Base-by-base conservation (phyloP, 768 basidiomycete species). In the Imleria badia region DNA sequence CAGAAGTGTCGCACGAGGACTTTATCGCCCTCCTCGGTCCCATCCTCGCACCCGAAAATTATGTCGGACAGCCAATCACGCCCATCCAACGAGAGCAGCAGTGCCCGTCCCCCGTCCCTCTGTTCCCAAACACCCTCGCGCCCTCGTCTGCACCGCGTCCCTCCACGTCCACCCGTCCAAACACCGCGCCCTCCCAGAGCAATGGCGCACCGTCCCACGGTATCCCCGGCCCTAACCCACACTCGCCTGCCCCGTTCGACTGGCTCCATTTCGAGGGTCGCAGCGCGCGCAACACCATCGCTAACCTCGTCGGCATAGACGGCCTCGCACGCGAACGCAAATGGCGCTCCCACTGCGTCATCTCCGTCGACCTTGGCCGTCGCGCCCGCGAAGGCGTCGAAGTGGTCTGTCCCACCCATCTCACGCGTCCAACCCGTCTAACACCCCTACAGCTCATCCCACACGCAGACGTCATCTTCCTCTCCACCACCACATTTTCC, bases 261-360 rank as follows among this genome's bases (percentile, higher is more conserved):
- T 91, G 91, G 89, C 72, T 94, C 7, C 90, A 93, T 63, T 89
- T 94, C 55, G 91, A 93, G 61, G 91, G 90, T 5, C 76, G 91
- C 3, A 86, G 82, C 0, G 84, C 88, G 31, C 89, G 87, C 69
- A 91, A 87, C 11, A 93, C 90, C 5, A 70, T 89, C 26, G 84
- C 76, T 60, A 93, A 93, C 64, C 81, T 94, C 30, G 77, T 82
- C 30, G 91, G 91, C 6, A 60, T 94, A 41, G 91, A 93, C 59
- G 87, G 90, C 11, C 81, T 93, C 33, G 89, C 90, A 6, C 80
- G 85, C 3, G 91, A 94, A 64, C 81, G 87, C 29, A 89, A 87
- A 61, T 93, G 91, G 91, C 79, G 91, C 55, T 80, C 82, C 52
- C 85, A 88, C 61, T 91, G 88, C 55, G 87, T 91, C 6, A 84